Evolutionary conservation across 495 filamentous ascomycete genomes (phyloP).

Genomic region (Lepidopterella palustris): DNA sequence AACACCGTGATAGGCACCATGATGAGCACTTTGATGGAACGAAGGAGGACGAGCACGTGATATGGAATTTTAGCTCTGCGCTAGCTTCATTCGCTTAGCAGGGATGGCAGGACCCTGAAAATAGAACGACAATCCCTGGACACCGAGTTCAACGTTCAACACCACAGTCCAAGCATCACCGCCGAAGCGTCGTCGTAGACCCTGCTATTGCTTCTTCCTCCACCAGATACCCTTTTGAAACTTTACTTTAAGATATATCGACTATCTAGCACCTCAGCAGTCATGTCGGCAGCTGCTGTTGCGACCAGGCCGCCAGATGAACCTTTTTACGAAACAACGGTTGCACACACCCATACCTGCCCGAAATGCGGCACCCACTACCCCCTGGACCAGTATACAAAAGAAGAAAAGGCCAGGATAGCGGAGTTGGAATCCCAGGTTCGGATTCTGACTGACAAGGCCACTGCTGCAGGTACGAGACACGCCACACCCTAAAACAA

Average conservation of each 20-base stretch:
- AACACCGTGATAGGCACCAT: too few relatives aligned
- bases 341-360: slow-evolving; percentile 13
- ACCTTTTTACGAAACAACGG: slow-evolving; percentile 6
- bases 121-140: too few relatives aligned
- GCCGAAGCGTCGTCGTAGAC: background rate
- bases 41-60: background rate
- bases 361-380: slow-evolving; percentile 21
- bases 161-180: too few relatives aligned
- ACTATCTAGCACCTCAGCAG: background rate
- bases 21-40: background rate
- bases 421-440: slow-evolving; percentile 78
- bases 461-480: slow-evolving; percentile 63
- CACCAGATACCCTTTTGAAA: background rate
- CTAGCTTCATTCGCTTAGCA: too few relatives aligned
- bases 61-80: background rate
- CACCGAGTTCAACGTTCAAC: background rate
- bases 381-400: background rate
- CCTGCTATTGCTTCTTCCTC: background rate
- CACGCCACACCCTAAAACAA: background rate
- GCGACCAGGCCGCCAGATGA: background rate
- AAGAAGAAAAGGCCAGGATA: slow-evolving; percentile 41
- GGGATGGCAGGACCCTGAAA: too few relatives aligned
- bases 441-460: slow-evolving; percentile 64
- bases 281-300: background rate
- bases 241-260: too few relatives aligned